phyloP scores from a whole-genome alignment of 768 basidiomycete genomes.

The Pisolithus orientalis region DNA sequence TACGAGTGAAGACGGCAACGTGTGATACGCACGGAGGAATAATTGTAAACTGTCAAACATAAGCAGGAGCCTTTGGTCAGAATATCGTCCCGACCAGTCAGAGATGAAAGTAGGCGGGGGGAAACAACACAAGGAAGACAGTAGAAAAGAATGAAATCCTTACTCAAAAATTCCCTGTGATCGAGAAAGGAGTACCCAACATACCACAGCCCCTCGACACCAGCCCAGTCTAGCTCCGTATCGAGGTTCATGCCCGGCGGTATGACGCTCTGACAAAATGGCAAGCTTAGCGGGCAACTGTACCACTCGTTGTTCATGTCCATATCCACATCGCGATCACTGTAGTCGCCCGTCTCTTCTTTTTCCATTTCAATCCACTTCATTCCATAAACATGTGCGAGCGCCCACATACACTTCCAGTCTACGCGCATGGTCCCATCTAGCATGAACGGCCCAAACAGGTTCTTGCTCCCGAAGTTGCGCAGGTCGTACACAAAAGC shows the following conservation, averaged over 20 bases:
- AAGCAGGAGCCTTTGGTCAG: constrained; percentile 4
- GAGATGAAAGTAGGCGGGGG: no score
- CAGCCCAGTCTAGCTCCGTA: constrained; percentile 25
- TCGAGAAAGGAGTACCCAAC: constrained; percentile 66
- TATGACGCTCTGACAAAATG: constrained; percentile 47
- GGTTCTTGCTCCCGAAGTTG: constrained; percentile 43
- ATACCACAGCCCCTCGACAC: constrained; percentile 53
- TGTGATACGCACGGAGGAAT: constrained; percentile 20
- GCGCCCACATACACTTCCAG: constrained; percentile 52
- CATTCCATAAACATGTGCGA: constrained; percentile 53
- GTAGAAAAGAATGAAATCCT: constrained; percentile 18
- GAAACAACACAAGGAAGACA: background rate
- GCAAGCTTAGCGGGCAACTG: constrained; percentile 38
- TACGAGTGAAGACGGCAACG: background rate
- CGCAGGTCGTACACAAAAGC: constrained; percentile 59
- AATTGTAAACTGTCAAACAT: constrained; percentile 43
- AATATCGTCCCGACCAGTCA: no score
- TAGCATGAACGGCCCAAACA: constrained; percentile 51
- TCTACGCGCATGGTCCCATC: constrained; percentile 42
- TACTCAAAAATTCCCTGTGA: constrained; percentile 59
- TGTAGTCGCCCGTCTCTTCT: constrained; percentile 14
- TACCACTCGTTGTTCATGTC: constrained; percentile 4
- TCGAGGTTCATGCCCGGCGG: constrained; percentile 32
- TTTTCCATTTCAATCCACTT: constrained; percentile 39
- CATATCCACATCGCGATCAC: background rate